These are phyloP conservation scores for Oehlia diaphana DNA, from an alignment of 192 early-diverging fungal species.

Conservation along the genomic window DNA sequence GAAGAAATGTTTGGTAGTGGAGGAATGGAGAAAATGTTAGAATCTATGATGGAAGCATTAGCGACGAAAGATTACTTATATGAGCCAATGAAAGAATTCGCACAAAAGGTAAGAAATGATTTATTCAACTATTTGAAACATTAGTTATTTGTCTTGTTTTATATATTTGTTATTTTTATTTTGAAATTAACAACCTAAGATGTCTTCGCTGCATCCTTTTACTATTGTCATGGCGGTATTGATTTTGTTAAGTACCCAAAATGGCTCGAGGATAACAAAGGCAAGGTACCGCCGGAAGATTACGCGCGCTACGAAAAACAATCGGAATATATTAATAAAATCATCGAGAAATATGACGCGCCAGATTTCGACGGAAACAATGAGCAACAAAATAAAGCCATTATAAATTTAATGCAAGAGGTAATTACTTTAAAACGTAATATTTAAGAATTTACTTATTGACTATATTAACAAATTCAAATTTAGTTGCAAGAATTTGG, in stretches of 20 bases:
- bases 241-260: slow-evolving; percentile 72
- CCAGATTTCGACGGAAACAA: slow-evolving; percentile 66
- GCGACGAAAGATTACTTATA: slow-evolving; percentile 93
- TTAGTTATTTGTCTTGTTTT: background rate
- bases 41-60: slow-evolving; percentile 86
- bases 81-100: slow-evolving; percentile 94
- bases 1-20: slow-evolving; percentile 73
- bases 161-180: slow-evolving; percentile 28
- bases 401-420: slow-evolving; percentile 93
- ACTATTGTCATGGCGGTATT: slow-evolving; percentile 11
- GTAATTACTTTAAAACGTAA: slow-evolving; percentile 37
- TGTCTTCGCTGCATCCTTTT: slow-evolving; percentile 23
- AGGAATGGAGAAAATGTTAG: slow-evolving; percentile 85
- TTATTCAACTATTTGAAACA: background rate
- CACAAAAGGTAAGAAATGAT: slow-evolving; percentile 55
- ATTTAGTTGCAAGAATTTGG: slow-evolving; percentile 96
- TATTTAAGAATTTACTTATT: background rate
- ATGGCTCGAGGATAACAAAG: slow-evolving; percentile 82
- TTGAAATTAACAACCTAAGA: slow-evolving; percentile 10
- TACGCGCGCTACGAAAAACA: slow-evolving; percentile 78
- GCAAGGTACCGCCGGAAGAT: slow-evolving; percentile 68
- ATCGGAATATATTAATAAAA: slow-evolving; percentile 73
- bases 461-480: background rate
- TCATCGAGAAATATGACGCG: slow-evolving; percentile 79
- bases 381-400: slow-evolving; percentile 65